Evolutionary conservation across 768 basidiomycete species (phyloP).

Genomic region (Suillus fuscotomentosus): DNA sequence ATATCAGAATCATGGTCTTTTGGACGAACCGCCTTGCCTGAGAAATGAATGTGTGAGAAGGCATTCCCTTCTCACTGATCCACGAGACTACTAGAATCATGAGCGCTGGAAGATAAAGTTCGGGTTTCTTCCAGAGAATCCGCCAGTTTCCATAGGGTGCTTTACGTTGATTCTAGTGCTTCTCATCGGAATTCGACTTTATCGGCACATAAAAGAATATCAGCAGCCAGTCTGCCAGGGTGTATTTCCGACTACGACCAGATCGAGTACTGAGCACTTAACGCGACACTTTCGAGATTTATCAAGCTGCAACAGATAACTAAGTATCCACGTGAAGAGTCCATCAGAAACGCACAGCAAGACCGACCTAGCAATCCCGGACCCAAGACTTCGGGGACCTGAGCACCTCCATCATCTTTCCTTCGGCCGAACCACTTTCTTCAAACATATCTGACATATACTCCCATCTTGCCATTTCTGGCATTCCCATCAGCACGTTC

Average conservation of each 20-base stretch:
- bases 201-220: background rate
- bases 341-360: background rate
- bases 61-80: too few relatives aligned
- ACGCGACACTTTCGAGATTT: background rate
- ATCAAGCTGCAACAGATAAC: background rate
- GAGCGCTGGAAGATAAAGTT: background rate
- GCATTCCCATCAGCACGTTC: conserved; percentile 65
- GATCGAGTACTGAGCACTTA: background rate
- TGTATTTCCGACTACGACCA: background rate
- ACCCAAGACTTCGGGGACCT: conserved; percentile 24
- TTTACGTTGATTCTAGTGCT: background rate
- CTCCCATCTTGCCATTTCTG: conserved; percentile 68
- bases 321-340: background rate
- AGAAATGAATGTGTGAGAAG: too few relatives aligned
- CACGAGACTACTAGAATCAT: background rate
- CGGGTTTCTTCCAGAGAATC: background rate
- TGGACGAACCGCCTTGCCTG: too few relatives aligned
- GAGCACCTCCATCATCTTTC: conserved; percentile 48
- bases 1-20: too few relatives aligned
- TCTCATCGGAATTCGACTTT: background rate
- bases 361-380: background rate
- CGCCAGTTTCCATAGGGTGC: background rate
- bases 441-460: conserved; percentile 56
- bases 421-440: conserved; percentile 50
- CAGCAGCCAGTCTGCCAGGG: background rate